These are phyloP conservation scores for Liquidambar formosana DNA, from an alignment of 164 flowering plant species.

Conservation along the genomic window DNA sequence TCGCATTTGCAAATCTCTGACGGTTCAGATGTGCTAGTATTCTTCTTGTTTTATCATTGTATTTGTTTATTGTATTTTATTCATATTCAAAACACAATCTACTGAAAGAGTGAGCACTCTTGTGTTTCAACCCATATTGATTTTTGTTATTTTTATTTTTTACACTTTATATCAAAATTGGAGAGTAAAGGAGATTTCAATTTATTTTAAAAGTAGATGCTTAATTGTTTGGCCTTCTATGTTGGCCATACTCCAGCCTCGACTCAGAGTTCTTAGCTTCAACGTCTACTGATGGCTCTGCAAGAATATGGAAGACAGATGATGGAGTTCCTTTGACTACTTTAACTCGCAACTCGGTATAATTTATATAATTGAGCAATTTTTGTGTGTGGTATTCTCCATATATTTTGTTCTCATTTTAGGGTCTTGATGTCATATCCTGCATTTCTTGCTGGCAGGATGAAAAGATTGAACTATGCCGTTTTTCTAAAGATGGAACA, in stretches of 20 bases:
- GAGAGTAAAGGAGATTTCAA: too few species aligned
- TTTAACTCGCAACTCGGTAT: conserved; percentile 74
- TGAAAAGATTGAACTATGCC: conserved; percentile 85
- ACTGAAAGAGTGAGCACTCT: too few species aligned
- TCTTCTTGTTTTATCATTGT: too few species aligned
- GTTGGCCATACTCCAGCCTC: conserved; percentile 47
- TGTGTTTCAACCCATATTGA: too few species aligned
- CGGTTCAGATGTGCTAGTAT: too few species aligned
- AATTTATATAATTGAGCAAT: conserved; percentile 4
- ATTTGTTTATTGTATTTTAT: too few species aligned
- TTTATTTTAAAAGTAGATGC: not conserved
- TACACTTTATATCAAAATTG: too few species aligned
- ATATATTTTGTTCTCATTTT: not conserved
- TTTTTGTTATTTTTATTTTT: too few species aligned
- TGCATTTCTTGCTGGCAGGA: conserved; percentile 46
- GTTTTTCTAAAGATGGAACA: conserved; percentile 95
- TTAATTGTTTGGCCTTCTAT: conserved; percentile 2
- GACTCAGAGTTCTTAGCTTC: conserved; percentile 90
- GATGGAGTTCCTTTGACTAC: conserved; percentile 76
- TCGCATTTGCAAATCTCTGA: too few species aligned
- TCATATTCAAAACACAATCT: too few species aligned
- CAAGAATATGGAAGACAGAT: conserved; percentile 82
- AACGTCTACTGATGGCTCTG: conserved; percentile 91
- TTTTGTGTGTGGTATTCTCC: not conserved
- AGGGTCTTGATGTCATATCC: not conserved